These are phyloP conservation scores for Murraya koenigii DNA, from an alignment of 345 rosid genomes.

Conservation along the genomic window DNA sequence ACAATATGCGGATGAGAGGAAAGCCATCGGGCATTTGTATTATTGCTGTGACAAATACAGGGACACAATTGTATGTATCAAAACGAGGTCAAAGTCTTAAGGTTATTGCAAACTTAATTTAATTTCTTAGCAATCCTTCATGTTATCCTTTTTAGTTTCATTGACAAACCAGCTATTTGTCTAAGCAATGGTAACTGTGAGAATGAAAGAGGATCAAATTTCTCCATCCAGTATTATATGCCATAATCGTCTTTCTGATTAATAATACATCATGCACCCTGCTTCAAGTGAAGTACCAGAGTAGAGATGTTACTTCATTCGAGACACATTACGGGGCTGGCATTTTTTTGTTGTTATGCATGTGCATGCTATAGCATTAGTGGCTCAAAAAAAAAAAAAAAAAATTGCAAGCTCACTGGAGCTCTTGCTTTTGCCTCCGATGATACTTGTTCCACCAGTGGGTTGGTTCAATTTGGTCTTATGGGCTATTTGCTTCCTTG, in stretches of 20 bases:
- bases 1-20: background rate
- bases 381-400: background rate
- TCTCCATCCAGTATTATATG: background rate
- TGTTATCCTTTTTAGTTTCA: no score
- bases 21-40: no score
- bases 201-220: background rate
- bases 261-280: background rate
- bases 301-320: background rate
- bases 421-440: no score
- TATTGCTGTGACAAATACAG: no score
- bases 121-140: no score
- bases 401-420: background rate
- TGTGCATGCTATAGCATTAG: background rate
- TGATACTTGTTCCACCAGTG: background rate
- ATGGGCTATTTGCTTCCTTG: background rate
- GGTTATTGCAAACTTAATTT: no score
- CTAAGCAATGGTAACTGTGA: background rate
- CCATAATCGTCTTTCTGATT: background rate
- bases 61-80: no score
- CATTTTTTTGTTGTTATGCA: background rate
- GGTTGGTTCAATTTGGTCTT: background rate
- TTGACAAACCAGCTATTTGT: background rate
- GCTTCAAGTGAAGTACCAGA: slow-evolving; percentile 7
- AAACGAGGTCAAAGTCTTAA: no score
- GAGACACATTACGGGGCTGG: background rate